Evolutionary conservation across 116 monocot species (phyloP).

Genomic region (Thalassia testudinum): DNA sequence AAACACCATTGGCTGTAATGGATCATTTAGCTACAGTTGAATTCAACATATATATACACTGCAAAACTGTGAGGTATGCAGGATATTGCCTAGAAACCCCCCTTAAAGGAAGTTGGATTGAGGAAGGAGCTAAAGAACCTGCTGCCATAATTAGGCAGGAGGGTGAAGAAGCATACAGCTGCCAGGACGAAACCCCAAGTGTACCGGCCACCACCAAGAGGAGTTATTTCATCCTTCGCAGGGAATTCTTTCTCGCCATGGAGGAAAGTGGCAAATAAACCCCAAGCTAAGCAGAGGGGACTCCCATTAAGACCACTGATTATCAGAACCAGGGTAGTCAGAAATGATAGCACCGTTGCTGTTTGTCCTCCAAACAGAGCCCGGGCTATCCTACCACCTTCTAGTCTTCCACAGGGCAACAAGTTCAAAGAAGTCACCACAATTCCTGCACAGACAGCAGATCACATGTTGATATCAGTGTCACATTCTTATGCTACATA

Average conservation of each 20-base stretch:
- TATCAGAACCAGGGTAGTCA: constrained; percentile 45
- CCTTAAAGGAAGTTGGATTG: constrained; percentile 53
- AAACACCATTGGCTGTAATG: too few relatives aligned
- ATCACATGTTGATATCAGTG: too few relatives aligned
- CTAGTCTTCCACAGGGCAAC: constrained; percentile 66
- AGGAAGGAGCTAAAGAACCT: constrained; percentile 67
- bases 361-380: constrained; percentile 55
- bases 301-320: constrained; percentile 69
- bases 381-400: constrained; percentile 77
- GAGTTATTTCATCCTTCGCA: constrained; percentile 74
- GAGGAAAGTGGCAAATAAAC: constrained; percentile 69
- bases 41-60: too few relatives aligned
- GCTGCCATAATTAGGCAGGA: constrained; percentile 69
- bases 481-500: too few relatives aligned
- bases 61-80: too few relatives aligned
- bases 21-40: too few relatives aligned
- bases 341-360: constrained; percentile 43
- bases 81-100: too few relatives aligned
- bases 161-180: constrained; percentile 55
- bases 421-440: constrained; percentile 79
- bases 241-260: constrained; percentile 70
- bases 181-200: constrained; percentile 52
- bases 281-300: constrained; percentile 83
- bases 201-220: constrained; percentile 39
- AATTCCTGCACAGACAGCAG: too few relatives aligned